Percentiles rank a stretch among this genome's conserved stretches.
These are phyloP conservation scores for Vitis hybrid DNA, from an alignment of 177 flowering plant genomes.

Conservation along the genomic window DNA sequence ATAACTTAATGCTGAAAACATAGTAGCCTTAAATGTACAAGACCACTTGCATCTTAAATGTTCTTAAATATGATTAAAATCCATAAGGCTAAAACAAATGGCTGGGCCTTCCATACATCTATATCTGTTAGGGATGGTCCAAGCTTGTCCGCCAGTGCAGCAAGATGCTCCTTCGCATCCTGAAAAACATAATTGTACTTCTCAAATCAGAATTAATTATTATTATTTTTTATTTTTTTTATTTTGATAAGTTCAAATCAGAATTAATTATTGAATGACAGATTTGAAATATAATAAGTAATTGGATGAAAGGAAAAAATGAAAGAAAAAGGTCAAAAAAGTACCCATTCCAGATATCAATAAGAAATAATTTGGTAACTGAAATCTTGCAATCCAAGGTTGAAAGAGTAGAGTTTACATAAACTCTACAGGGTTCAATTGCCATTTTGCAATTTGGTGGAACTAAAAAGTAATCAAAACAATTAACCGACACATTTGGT, in stretches of 20 bases:
- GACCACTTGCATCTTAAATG: neutral
- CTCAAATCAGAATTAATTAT: neutral
- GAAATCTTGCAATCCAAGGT: neutral
- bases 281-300: conserved; percentile 1
- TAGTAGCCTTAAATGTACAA: neutral
- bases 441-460: no score
- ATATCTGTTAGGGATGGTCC: conserved; percentile 80
- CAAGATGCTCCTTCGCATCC: conserved; percentile 98
- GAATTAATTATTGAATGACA: neutral
- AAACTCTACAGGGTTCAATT: no score
- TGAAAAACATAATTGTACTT: conserved; percentile 25
- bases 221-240: neutral
- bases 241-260: neutral
- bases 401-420: neutral
- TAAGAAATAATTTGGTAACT: neutral
- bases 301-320: neutral
- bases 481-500: no score
- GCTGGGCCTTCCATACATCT: conserved; percentile 54
- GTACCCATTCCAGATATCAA: neutral
- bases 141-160: conserved; percentile 90
- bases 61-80: neutral
- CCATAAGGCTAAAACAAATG: neutral
- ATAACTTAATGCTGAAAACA: neutral
- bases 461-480: no score
- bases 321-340: neutral